phyloP scores from a whole-genome alignment of 805 yeast species.

The Yarrowia bubula region DNA sequence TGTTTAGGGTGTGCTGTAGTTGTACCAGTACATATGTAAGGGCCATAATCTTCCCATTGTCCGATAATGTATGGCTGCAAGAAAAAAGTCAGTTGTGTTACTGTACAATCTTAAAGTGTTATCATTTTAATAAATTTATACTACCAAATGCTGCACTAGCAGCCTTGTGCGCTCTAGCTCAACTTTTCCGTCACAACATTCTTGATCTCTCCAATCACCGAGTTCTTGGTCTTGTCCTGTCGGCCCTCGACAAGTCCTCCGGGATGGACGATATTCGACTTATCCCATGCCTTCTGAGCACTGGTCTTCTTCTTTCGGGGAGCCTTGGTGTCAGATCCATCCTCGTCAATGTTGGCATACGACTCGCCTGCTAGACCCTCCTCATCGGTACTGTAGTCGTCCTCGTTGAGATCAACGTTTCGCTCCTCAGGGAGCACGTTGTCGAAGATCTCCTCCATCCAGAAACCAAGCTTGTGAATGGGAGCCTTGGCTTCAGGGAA shows the following conservation, averaged over 20 bases:
- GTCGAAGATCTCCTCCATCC: constrained; percentile 33
- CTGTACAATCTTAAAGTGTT: too few species aligned
- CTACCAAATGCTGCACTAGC: too few species aligned
- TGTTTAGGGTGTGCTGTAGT: background rate
- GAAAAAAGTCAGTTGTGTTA: too few species aligned
- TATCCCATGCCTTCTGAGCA: constrained; percentile 18
- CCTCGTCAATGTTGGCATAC: constrained; percentile 11
- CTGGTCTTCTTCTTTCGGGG: constrained; percentile 9
- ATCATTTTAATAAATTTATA: too few species aligned
- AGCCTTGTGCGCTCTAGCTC: background rate
- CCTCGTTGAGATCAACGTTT: constrained; percentile 16
- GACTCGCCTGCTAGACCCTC: constrained; percentile 22
- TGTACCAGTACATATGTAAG: too few species aligned
- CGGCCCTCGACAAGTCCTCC: background rate
- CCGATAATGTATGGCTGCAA: too few species aligned
- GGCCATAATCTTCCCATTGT: too few species aligned
- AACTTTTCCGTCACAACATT: background rate
- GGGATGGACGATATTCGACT: constrained; percentile 9
- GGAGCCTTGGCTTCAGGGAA: constrained; percentile 36
- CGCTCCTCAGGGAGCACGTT: constrained; percentile 21
- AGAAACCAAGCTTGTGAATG: constrained; percentile 32
- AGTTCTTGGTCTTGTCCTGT: constrained; percentile 12
- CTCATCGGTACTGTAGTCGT: constrained; percentile 20
- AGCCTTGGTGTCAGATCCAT: background rate
- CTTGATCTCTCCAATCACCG: constrained; percentile 9